phyloP scores from a whole-genome alignment of 2,329 filamentous ascomycete genomes.

The Lachnum nothofagi region DNA sequence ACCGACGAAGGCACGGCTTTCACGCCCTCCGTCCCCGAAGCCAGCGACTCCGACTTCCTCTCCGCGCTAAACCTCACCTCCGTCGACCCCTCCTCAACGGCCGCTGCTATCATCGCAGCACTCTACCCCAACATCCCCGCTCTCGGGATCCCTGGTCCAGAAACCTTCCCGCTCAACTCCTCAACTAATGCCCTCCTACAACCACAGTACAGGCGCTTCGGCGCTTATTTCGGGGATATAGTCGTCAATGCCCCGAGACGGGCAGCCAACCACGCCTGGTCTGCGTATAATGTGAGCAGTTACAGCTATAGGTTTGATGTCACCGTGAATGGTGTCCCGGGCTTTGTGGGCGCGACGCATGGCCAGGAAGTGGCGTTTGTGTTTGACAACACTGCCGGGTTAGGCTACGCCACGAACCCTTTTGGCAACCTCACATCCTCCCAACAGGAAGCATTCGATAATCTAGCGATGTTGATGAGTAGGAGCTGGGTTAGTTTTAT shows the following conservation, averaged over 20 bases:
- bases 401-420: conserved; percentile 40
- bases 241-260: conserved; percentile 12
- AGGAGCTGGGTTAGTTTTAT: conserved; percentile 15
- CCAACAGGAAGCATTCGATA: neutral
- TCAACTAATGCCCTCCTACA: conserved; percentile 10
- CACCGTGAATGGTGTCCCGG: conserved; percentile 29
- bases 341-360: conserved; percentile 32
- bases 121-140: conserved; percentile 48
- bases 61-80: neutral
- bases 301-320: conserved; percentile 45
- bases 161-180: conserved; percentile 14
- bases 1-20: conserved; percentile 36
- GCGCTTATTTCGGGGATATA: conserved; percentile 18
- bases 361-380: conserved; percentile 50
- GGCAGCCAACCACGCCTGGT: conserved; percentile 12
- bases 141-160: conserved; percentile 42
- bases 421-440: conserved; percentile 24
- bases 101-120: conserved; percentile 33
- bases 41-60: conserved; percentile 26
- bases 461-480: conserved; percentile 14
- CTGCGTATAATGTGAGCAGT: conserved; percentile 8
- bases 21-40: conserved; percentile 32
- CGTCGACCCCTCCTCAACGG: neutral
- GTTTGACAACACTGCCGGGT: conserved; percentile 46
- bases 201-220: conserved; percentile 18